These are phyloP conservation scores for Truncatella angustata DNA, from an alignment of 2,329 filamentous ascomycete genomes.

Conservation along the genomic window DNA sequence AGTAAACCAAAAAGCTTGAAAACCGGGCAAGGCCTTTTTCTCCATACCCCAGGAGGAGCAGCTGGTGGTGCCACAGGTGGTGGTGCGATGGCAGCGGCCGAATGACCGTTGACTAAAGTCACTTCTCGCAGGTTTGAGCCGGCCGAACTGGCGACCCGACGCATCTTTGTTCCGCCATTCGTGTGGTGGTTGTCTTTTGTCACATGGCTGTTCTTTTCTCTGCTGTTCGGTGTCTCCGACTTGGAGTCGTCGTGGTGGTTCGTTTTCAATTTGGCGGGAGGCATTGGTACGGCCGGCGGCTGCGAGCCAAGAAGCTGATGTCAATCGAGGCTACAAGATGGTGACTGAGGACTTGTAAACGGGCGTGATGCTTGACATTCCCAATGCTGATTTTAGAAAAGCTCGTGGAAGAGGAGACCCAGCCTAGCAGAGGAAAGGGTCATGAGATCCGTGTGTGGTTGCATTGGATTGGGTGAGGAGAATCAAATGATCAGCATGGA, in stretches of 20 bases:
- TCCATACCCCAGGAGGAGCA: constrained; percentile 26
- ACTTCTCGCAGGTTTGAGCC: constrained; percentile 47
- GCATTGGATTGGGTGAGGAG: background rate
- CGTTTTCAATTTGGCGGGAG: constrained; percentile 26
- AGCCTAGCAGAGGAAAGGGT: background rate
- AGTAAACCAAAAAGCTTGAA: too few relatives aligned
- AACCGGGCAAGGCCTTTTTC: too few relatives aligned
- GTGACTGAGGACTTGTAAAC: background rate
- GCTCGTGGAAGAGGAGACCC: background rate
- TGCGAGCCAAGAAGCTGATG: background rate
- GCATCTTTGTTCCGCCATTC: constrained; percentile 48
- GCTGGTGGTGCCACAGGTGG: constrained; percentile 20
- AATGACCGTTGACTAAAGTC: constrained; percentile 30
- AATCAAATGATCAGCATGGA: background rate
- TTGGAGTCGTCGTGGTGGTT: constrained; percentile 33
- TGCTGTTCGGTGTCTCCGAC: constrained; percentile 32
- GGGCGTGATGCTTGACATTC: background rate
- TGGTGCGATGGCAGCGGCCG: constrained; percentile 14
- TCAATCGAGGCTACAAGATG: background rate
- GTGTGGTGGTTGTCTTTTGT: constrained; percentile 32
- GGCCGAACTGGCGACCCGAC: constrained; percentile 51
- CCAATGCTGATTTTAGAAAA: background rate
- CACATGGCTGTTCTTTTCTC: constrained; percentile 28
- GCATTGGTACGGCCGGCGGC: constrained; percentile 10
- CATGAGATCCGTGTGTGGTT: background rate